Evolutionary conservation across 768 basidiomycete genomes (phyloP).

Genomic region (Gloeophyllum trabeum): DNA sequence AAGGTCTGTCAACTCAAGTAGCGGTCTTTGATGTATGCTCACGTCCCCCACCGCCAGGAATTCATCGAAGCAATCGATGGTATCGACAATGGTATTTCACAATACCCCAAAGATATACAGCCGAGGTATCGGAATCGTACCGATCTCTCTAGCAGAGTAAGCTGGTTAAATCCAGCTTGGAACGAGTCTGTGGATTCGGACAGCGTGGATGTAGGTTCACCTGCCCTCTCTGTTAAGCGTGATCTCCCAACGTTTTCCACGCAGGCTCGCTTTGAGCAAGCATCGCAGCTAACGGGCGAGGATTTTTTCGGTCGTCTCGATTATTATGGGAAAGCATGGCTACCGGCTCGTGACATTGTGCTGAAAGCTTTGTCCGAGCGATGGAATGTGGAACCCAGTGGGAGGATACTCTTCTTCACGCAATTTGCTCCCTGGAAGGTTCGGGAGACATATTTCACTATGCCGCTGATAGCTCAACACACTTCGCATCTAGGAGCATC

Average conservation of each 20-base stretch:
- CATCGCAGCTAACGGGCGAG: conserved; percentile 71
- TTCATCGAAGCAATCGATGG: conserved; percentile 93
- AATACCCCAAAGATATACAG: conserved; percentile 56
- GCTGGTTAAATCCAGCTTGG: conserved; percentile 84
- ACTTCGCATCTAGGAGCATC: conserved; percentile 54
- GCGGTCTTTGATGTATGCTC: not conserved
- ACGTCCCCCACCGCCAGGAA: conserved; percentile 37
- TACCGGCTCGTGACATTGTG: conserved; percentile 83
- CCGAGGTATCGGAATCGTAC: conserved; percentile 70
- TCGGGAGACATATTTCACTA: conserved; percentile 4
- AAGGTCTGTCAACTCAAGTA: conserved; percentile 29
- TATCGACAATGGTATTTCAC: conserved; percentile 89
- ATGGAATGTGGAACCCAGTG: conserved; percentile 48
- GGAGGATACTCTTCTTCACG: conserved; percentile 72
- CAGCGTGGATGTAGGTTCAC: conserved; percentile 55
- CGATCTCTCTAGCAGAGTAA: conserved; percentile 78
- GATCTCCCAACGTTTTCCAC: not conserved
- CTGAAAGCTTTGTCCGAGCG: conserved; percentile 46
- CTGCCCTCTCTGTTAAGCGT: not conserved
- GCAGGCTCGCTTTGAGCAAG: conserved; percentile 65
- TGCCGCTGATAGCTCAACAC: not conserved
- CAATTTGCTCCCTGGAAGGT: conserved; percentile 84
- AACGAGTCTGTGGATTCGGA: conserved; percentile 66
- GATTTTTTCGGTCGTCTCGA: conserved; percentile 76
- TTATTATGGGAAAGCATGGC: conserved; percentile 84